These are phyloP conservation scores for Emiliania huxleyi DNA, from an alignment of 78 protist genomes.

Conservation along the genomic window DNA sequence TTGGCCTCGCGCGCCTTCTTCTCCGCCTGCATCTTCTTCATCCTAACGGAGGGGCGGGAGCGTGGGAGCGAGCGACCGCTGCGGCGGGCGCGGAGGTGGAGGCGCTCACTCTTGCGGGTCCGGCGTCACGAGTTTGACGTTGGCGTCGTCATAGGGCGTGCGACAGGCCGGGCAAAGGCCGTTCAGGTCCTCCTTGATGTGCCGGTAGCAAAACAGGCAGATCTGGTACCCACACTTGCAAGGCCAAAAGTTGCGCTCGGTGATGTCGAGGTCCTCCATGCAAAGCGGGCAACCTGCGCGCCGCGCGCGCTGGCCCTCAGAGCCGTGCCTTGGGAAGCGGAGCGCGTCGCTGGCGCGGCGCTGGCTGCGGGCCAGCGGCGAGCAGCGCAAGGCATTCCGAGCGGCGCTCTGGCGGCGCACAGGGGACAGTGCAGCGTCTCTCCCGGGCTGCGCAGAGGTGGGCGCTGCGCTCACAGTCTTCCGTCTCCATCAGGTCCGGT, in stretches of 20 bases:
- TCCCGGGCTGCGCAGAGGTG: no score
- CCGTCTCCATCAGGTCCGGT: background rate
- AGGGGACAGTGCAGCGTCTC: no score
- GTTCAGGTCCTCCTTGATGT: constrained; percentile 73
- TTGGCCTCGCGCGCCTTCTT: background rate
- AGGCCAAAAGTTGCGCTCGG: constrained; percentile 39
- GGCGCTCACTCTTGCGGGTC: background rate
- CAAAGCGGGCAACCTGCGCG: constrained; percentile 51
- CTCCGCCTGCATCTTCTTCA: background rate
- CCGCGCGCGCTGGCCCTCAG: no score
- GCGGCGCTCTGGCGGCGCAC: no score
- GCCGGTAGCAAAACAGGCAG: constrained; percentile 86
- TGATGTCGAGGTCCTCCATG: constrained; percentile 36
- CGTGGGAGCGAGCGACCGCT: background rate
- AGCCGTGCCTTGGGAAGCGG: no score
- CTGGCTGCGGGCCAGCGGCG: no score
- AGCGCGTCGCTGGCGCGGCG: no score
- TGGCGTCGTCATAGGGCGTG: constrained; percentile 54
- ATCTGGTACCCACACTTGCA: constrained; percentile 65
- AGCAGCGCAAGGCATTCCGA: no score
- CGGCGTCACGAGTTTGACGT: constrained; percentile 49
- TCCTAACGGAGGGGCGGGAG: background rate
- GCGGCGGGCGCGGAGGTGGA: background rate
- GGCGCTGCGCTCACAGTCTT: background rate
- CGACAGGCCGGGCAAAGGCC: constrained; percentile 92